A percentile compares a stretch with the other conserved stretches of the same genome.
Evolutionary conservation across 2,329 filamentous ascomycete species (phyloP).

Genomic region (Fusarium oligoseptatum): DNA sequence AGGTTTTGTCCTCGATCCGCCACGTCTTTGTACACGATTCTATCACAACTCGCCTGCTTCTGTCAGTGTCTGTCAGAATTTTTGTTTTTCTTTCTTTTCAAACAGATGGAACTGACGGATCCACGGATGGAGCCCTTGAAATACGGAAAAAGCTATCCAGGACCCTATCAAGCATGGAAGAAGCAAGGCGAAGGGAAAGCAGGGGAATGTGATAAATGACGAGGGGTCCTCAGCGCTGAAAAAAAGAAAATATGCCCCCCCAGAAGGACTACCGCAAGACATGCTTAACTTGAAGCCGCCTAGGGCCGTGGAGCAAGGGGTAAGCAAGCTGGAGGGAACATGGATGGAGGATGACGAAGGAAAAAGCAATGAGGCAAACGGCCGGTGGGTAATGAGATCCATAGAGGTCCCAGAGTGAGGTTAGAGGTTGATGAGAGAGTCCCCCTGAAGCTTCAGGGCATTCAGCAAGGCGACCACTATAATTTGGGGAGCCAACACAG

Average conservation of each 20-base stretch:
- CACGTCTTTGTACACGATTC: neutral
- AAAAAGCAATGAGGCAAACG: slow-evolving; percentile 26
- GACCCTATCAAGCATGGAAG: neutral
- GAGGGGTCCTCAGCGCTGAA: slow-evolving; percentile 1
- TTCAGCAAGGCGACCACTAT: neutral
- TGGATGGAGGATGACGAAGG: slow-evolving; percentile 19
- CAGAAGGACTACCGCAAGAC: slow-evolving; percentile 30
- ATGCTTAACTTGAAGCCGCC: slow-evolving; percentile 29
- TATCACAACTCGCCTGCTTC: slow-evolving; percentile 15
- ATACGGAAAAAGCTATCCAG: neutral
- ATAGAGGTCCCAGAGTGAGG: neutral
- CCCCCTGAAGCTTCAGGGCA: slow-evolving; percentile 1
- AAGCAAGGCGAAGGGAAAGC: slow-evolving; percentile 19
- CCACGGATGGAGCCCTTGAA: neutral
- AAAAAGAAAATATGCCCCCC: slow-evolving; percentile 28
- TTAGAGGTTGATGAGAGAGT: slow-evolving; percentile 4
- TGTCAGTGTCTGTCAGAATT: slow-evolving; percentile 6
- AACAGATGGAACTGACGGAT: neutral
- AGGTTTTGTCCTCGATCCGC: neutral
- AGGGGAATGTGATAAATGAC: slow-evolving; percentile 32
- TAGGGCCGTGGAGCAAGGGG: slow-evolving; percentile 34
- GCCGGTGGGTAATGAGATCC: neutral
- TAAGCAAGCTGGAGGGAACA: slow-evolving; percentile 6
- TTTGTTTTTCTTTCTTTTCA: neutral
- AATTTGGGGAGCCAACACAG: neutral